Percentiles rank a stretch among this genome's conserved stretches.
Conservation (phyloP, 495 filamentous ascomycete genomes). For the Glarea lozoyensis region DNA sequence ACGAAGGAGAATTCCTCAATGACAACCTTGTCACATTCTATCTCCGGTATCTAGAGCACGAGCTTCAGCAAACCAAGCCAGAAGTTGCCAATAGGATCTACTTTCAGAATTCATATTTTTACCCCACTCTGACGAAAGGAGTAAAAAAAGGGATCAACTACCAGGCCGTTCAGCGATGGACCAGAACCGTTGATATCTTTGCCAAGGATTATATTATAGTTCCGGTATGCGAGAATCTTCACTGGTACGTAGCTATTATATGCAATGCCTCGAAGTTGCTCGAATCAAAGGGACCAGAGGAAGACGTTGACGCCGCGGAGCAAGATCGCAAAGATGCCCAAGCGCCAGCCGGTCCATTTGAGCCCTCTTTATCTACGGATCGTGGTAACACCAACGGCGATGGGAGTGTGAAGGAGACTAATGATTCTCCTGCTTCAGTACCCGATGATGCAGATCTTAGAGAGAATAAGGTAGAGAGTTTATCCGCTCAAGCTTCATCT, state of each 20-base stretch:
- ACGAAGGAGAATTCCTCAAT: constrained; percentile 82
- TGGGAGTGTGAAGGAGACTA: neutral
- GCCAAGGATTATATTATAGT: constrained; percentile 82
- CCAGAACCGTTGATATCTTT: constrained; percentile 76
- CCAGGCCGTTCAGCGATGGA: constrained; percentile 80
- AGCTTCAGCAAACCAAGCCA: constrained; percentile 44
- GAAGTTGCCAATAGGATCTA: constrained; percentile 59
- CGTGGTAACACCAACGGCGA: too few relatives aligned
- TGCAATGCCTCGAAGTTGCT: constrained; percentile 67
- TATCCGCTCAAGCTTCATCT: too few relatives aligned
- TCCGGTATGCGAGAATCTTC: constrained; percentile 75
- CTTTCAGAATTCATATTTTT: constrained; percentile 92
- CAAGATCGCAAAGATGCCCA: neutral
- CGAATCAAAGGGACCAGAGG: constrained; percentile 29
- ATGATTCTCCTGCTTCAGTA: neutral
- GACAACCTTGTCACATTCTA: constrained; percentile 89
- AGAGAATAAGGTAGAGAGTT: neutral
- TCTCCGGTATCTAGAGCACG: constrained; percentile 62
- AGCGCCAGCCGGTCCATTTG: too few relatives aligned
- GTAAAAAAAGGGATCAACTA: constrained; percentile 58
- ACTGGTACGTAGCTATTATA: constrained; percentile 96
- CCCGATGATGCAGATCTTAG: neutral
- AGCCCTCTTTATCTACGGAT: too few relatives aligned
- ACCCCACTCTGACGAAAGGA: constrained; percentile 56
- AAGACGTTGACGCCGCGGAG: constrained; percentile 4